Percentiles rank a stretch among this genome's conserved stretches.
Conservation (phyloP, 208 protist species). For the Leishmania aethiopica region DNA sequence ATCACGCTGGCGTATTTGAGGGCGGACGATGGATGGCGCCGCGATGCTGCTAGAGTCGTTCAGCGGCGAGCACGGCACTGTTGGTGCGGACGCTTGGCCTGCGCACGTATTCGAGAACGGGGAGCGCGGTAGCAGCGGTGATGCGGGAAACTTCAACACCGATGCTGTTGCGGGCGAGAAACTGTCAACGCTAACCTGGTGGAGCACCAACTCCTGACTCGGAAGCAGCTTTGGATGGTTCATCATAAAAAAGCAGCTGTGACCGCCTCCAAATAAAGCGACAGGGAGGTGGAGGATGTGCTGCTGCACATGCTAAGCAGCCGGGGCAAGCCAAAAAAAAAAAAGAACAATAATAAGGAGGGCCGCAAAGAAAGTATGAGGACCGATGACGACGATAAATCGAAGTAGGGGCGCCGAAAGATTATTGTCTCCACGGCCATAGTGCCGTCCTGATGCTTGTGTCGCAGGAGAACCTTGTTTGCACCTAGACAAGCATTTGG, state of each 20-base stretch:
- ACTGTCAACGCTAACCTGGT: slow-evolving; percentile 52
- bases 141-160: slow-evolving; percentile 30
- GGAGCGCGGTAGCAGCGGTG: slow-evolving; percentile 22
- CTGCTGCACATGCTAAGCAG: not conserved
- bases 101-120: slow-evolving; percentile 17
- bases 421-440: not conserved
- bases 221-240: slow-evolving; percentile 57
- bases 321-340: not conserved
- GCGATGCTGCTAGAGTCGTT: slow-evolving; percentile 33
- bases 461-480: not conserved
- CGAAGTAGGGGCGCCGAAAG: not conserved
- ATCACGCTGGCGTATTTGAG: slow-evolving; percentile 40
- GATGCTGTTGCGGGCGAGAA: slow-evolving; percentile 33
- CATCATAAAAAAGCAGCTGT: slow-evolving; percentile 28
- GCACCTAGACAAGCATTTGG: not conserved
- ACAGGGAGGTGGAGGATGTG: not conserved
- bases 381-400: not conserved
- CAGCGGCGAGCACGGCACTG: slow-evolving; percentile 14
- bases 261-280: not conserved
- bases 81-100: not conserved
- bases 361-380: not conserved
- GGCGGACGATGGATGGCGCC: slow-evolving; percentile 60
- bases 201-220: slow-evolving; percentile 68
- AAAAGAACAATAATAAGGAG: not conserved
- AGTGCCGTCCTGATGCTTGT: not conserved